These are phyloP conservation scores for Phylloporus sp. DNA, from an alignment of 768 basidiomycete genomes.

Conservation along the genomic window DNA sequence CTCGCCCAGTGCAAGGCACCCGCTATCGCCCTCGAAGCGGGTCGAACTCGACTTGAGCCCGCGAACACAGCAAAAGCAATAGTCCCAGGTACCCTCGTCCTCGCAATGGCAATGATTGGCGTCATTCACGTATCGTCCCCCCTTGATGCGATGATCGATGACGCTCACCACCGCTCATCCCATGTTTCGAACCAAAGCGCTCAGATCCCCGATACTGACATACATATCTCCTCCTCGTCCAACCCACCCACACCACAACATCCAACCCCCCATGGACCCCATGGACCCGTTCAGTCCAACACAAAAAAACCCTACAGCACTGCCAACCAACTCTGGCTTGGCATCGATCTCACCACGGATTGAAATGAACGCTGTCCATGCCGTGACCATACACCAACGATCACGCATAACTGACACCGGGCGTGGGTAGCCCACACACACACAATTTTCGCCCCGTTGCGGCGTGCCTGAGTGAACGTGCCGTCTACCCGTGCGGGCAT, in stretches of 20 bases:
- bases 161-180: background rate
- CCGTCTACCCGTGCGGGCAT: too few species aligned
- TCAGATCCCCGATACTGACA: background rate
- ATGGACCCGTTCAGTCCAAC: background rate
- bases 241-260: background rate
- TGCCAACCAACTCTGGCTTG: constrained; percentile 7
- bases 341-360: constrained; percentile 7
- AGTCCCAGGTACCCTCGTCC: background rate
- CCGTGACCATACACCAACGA: constrained; percentile 8
- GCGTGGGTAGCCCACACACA: constrained; percentile 1
- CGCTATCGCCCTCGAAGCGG: background rate
- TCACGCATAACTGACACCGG: too few species aligned
- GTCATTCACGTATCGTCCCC: constrained; percentile 3
- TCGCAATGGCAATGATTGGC: constrained; percentile 17
- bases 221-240: background rate
- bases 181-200: background rate
- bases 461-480: constrained; percentile 2
- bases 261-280: background rate
- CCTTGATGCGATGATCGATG: constrained; percentile 9
- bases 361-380: constrained; percentile 2
- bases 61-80: background rate
- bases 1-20: constrained; percentile 3
- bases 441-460: background rate
- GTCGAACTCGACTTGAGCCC: background rate
- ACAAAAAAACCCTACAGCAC: background rate